phyloP scores from a whole-genome alignment of 345 rosid genomes.

The Eutrema yunnanense region DNA sequence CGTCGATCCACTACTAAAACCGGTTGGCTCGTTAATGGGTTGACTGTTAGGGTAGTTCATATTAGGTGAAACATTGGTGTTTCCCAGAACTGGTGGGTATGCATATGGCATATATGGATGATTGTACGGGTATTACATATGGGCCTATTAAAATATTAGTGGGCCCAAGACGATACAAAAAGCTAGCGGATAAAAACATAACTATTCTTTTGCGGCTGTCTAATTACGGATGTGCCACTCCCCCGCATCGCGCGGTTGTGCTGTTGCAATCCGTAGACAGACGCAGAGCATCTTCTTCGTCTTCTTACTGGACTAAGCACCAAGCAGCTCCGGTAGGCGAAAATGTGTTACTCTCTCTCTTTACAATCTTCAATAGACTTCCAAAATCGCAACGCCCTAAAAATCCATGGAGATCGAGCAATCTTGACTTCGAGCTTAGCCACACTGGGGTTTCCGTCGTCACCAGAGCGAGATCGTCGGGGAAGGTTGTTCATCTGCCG shows the following conservation, averaged over 20 bases:
- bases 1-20: too few relatives aligned
- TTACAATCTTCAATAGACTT: slow-evolving; percentile 9
- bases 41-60: too few relatives aligned
- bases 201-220: neutral
- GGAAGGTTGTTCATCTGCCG: neutral
- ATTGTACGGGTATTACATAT: too few relatives aligned
- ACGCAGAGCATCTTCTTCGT: neutral
- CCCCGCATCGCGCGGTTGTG: neutral
- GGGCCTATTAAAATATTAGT: neutral
- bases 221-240: slow-evolving; percentile 17
- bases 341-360: slow-evolving; percentile 28
- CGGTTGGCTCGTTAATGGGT: too few relatives aligned
- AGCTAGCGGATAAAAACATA: neutral
- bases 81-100: too few relatives aligned
- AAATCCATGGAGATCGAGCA: slow-evolving; percentile 14
- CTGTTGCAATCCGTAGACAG: neutral
- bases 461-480: slow-evolving; percentile 10
- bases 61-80: too few relatives aligned
- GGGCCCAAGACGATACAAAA: neutral
- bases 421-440: slow-evolving; percentile 1
- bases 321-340: slow-evolving; percentile 3
- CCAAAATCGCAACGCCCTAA: neutral
- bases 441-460: slow-evolving; percentile 1
- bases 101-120: too few relatives aligned
- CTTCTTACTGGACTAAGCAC: neutral